Evolutionary conservation across 129 eudicot genomes (phyloP).

Genomic region (Heracleum sosnowskyi): DNA sequence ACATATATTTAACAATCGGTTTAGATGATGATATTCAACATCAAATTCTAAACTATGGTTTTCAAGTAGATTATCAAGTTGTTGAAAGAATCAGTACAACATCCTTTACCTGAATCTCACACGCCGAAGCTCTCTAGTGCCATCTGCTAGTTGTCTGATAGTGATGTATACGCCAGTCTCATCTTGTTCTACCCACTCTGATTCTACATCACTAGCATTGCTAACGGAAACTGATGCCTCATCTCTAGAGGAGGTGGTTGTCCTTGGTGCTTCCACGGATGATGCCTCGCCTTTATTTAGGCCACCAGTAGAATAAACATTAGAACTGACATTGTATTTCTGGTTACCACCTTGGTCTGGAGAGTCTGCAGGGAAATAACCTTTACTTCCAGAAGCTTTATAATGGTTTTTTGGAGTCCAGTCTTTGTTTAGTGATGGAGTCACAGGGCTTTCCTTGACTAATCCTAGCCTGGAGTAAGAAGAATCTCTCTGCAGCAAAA

Average conservation of each 20-base stretch:
- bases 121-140: slow-evolving; percentile 48
- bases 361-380: slow-evolving; percentile 29
- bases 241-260: slow-evolving; percentile 82
- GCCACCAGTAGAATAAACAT: slow-evolving; percentile 36
- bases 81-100: not conserved
- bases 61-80: not conserved
- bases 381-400: slow-evolving; percentile 30
- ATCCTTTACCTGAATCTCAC: slow-evolving; percentile 52
- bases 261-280: slow-evolving; percentile 85
- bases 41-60: not conserved
- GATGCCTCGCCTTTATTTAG: slow-evolving; percentile 57
- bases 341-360: slow-evolving; percentile 32
- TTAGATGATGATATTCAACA: not conserved
- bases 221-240: slow-evolving; percentile 62
- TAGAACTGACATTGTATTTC: slow-evolving; percentile 41
- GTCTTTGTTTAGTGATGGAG: slow-evolving; percentile 63
- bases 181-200: slow-evolving; percentile 56
- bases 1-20: not conserved
- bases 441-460: slow-evolving; percentile 74
- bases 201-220: slow-evolving; percentile 49
- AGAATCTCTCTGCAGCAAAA: slow-evolving; percentile 66
- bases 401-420: slow-evolving; percentile 53
- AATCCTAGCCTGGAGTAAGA: slow-evolving; percentile 71
- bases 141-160: slow-evolving; percentile 41
- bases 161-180: slow-evolving; percentile 63